Base-by-base conservation (phyloP, 495 filamentous ascomycete species). In the Penicillium coprophilum region DNA sequence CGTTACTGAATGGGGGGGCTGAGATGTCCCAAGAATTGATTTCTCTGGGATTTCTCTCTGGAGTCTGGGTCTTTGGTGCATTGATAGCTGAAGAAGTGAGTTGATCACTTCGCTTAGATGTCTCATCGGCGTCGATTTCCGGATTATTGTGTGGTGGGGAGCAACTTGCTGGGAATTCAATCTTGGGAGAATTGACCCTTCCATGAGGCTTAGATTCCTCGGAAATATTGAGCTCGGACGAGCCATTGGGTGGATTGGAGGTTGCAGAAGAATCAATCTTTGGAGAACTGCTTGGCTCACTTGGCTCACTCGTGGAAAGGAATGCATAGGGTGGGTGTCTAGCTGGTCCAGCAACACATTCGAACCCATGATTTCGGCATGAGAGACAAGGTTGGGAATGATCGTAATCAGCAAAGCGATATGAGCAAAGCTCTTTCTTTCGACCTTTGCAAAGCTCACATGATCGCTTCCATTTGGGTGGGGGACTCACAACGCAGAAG, bases 291-390 rank as follows among this genome's bases (percentile, higher is more conserved):
- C 17, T 44, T 30, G 27, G 15, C 13, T 46, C 43, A 9, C 43
- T 28, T 23, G 24, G 9, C 19, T 46, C 24, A 10, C 23, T 46
- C 24, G 24, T 19, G 10, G 12, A 10, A 32, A 30, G 6, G 6
- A 44, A 4, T 21, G 15, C 7, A 34, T 20, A 17, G 3, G 51
- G 30, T 13, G 4, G 11, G 20, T 28, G 3, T 20, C 19, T 54
- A 6, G 51, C 51, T 44, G 50, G 50, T 2, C 51, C 51, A n/a
- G 51, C 51, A n/a, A 54, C 30, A 46, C 51, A 54, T 17, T 21
- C 13, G n/a, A 46, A 46, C 3, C 51, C 51, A n/a, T 36, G 30
- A 9, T 54, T 19, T 15, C 34, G 5, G 30, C 51, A 54, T n/a
- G 40, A 6, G 20, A 27, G 40, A 31, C 51, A 54, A 28, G 51